Conservation (phyloP, 805 yeast species). For the Pichia scutulata region DNA sequence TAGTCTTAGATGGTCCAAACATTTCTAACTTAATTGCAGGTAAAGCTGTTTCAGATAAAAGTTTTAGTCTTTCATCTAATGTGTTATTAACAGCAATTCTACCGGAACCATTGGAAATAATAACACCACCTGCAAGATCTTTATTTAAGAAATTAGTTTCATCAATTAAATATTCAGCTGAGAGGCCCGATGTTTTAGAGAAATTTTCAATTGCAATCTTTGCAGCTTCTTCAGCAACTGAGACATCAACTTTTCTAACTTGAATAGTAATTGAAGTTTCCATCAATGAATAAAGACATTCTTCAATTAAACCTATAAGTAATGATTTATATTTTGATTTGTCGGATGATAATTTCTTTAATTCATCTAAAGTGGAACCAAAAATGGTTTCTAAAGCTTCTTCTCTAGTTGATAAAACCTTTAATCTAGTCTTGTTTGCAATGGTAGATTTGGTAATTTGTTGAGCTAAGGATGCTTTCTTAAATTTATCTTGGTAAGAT, state of each 20-base stretch:
- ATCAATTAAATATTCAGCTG: conserved; percentile 48
- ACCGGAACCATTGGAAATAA: conserved; percentile 61
- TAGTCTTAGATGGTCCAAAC: conserved; percentile 75
- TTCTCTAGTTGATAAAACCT: conserved; percentile 81
- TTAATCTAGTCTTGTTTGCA: conserved; percentile 90
- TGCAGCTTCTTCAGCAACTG: conserved; percentile 51
- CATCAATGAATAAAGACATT: conserved; percentile 62
- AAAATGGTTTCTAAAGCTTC: conserved; percentile 69
- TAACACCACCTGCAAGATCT: conserved; percentile 77
- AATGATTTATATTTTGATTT: conserved; percentile 56
- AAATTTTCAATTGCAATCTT: conserved; percentile 56
- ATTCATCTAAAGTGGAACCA: conserved; percentile 55
- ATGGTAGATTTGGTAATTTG: conserved; percentile 94
- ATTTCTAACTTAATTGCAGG: conserved; percentile 90
- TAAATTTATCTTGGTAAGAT: conserved; percentile 69
- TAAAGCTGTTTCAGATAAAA: conserved; percentile 75
- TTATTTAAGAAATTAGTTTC: conserved; percentile 52
- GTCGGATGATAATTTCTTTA: conserved; percentile 51
- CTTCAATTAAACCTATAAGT: conserved; percentile 72
- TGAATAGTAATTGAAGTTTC: conserved; percentile 59
- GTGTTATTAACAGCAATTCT: conserved; percentile 90
- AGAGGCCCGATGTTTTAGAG: conserved; percentile 51
- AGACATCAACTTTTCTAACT: conserved; percentile 61
- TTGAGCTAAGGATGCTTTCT: conserved; percentile 87
- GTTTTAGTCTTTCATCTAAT: conserved; percentile 83